phyloP scores from a whole-genome alignment of 345 rosid species.

The Camelina neglecta region DNA sequence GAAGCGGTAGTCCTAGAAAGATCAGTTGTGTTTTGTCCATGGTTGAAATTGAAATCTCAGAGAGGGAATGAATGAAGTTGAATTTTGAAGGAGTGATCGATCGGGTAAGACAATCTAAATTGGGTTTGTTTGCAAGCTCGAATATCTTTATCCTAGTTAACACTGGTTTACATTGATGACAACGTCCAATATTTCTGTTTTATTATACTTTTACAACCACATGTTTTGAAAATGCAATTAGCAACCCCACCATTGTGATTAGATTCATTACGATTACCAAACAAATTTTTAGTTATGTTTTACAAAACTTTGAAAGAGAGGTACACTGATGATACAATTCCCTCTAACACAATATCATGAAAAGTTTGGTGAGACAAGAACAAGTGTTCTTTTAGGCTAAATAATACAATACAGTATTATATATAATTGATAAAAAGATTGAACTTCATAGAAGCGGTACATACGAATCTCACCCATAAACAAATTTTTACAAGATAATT shows the following conservation, averaged over 20 bases:
- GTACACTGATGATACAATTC: no score
- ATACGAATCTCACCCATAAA: not conserved
- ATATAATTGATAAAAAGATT: not conserved
- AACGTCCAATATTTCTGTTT: not conserved
- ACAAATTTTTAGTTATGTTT: no score
- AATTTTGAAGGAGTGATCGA: slow-evolving; percentile 1
- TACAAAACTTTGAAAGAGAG: no score
- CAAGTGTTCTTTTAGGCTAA: not conserved
- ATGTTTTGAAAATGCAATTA: not conserved
- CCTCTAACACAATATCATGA: not conserved
- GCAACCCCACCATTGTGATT: not conserved
- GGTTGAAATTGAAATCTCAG: not conserved
- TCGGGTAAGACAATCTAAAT: not conserved
- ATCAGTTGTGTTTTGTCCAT: slow-evolving; percentile 60
- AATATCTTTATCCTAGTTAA: not conserved
- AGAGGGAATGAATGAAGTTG: not conserved
- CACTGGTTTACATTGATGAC: not conserved
- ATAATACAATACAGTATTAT: not conserved
- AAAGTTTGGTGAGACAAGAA: not conserved
- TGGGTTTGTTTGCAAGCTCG: not conserved
- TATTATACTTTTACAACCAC: not conserved
- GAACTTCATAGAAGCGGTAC: not conserved
- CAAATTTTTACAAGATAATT: not conserved
- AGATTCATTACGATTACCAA: no score
- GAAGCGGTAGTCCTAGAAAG: slow-evolving; percentile 60